Conservation (phyloP, 1,284 basidiomycete genomes). For the Sparassis latifolia region DNA sequence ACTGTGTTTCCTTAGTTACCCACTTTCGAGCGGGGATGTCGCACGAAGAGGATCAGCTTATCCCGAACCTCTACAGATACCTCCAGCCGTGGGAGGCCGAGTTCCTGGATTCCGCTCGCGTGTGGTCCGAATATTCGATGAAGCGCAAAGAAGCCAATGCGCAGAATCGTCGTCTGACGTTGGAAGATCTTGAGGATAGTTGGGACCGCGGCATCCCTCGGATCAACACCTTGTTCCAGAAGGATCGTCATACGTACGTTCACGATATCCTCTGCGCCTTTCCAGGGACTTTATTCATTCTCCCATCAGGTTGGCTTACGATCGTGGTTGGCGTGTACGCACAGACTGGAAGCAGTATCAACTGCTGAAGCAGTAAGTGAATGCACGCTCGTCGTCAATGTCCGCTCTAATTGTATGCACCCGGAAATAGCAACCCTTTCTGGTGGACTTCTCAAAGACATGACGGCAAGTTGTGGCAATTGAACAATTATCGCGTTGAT, state of each 20-base stretch:
- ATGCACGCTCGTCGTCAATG: constrained; percentile 2
- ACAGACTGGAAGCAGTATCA: constrained; percentile 99
- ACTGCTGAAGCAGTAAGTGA: constrained; percentile 75
- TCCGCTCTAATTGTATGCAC: not conserved
- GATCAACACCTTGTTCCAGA: constrained; percentile 97
- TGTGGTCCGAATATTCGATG: constrained; percentile 99
- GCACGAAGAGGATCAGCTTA: constrained; percentile 90
- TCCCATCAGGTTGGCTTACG: constrained; percentile 77
- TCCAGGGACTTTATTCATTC: not conserved
- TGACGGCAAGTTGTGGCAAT: constrained; percentile 96
- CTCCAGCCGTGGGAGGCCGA: constrained; percentile 99
- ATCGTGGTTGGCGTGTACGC: constrained; percentile 95
- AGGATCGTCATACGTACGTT: constrained; percentile 89
- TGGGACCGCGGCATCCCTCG: constrained; percentile 98
- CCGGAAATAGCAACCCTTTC: constrained; percentile 77
- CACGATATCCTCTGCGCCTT: not conserved
- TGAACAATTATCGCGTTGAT: constrained; percentile 98
- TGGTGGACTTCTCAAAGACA: constrained; percentile 99
- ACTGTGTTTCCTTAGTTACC: constrained; percentile 47
- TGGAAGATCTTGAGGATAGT: constrained; percentile 96
- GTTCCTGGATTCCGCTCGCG: constrained; percentile 95
- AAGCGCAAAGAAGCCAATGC: constrained; percentile 99
- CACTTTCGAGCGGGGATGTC: constrained; percentile 98
- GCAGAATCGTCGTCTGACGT: constrained; percentile 90
- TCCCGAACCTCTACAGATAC: constrained; percentile 97